These are phyloP conservation scores for Tagetes erecta DNA, from an alignment of 129 eudicot species.

Conservation along the genomic window DNA sequence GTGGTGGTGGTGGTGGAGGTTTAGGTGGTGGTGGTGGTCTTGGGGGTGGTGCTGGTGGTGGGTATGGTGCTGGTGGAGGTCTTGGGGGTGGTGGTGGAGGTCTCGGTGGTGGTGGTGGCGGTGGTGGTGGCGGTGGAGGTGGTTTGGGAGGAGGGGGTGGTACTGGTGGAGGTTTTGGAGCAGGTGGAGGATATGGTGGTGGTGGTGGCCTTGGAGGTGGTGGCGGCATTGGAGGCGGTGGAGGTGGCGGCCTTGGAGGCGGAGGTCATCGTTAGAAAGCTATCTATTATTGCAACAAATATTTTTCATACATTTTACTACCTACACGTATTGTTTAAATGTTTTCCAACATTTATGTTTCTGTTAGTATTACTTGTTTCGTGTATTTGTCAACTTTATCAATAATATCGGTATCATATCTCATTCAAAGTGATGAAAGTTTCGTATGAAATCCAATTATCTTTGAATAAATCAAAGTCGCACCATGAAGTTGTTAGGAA, in stretches of 20 bases:
- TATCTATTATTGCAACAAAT: neutral
- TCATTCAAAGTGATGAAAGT: neutral
- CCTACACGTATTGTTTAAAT: neutral
- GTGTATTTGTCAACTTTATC: neutral
- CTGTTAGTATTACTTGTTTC: conserved; percentile 1
- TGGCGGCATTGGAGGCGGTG: conserved; percentile 19
- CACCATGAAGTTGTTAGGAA: neutral
- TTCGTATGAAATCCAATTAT: neutral
- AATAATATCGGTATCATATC: neutral
- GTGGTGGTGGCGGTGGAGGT: conserved; percentile 32
- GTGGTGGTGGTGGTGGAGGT: conserved; percentile 30
- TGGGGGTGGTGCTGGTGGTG: conserved; percentile 42
- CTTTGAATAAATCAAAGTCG: neutral
- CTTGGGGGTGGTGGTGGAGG: conserved; percentile 39
- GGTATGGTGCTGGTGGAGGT: conserved; percentile 42
- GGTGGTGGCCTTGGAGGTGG: conserved; percentile 24
- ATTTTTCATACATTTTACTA: conserved; percentile 1
- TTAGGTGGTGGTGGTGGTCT: conserved; percentile 36
- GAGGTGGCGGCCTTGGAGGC: conserved; percentile 23
- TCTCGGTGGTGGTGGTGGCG: conserved; percentile 35
- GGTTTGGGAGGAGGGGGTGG: conserved; percentile 29
- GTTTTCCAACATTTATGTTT: neutral
- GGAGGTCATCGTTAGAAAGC: conserved; percentile 24
- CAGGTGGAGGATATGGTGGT: conserved; percentile 25
- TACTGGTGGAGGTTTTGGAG: neutral